Base-by-base conservation (phyloP, 2,329 filamentous ascomycete species). In the Cytospora schulzeri region DNA sequence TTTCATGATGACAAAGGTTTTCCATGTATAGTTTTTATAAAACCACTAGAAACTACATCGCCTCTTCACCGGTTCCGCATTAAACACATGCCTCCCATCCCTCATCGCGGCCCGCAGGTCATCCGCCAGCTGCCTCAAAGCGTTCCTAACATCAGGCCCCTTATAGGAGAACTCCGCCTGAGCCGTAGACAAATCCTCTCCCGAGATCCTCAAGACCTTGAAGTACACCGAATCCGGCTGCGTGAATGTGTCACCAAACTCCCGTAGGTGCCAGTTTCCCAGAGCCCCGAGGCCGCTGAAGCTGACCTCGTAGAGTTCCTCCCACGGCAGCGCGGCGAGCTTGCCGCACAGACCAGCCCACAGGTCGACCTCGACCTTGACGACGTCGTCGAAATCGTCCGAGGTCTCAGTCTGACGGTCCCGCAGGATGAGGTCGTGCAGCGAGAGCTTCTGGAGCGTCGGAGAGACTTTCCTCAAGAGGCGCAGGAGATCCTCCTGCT, bases 31-130 rank as follows among this genome's bases (percentile, higher is more conserved):
- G 12, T 8, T 5, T 2, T n/a, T 5, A n/a, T 9, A 41, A 4
- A 5, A 14, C 17, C 8, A 28, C 52, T 38, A 62, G 41, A 62
- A 62, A 31, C 60, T 62, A 28, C 35, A 50, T 35, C 60, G 19
- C 52, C 60, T 62, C 29, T 28, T 11, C 11, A 17, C 17, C 1
- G 38, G 52, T 19, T 35, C 29, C 7, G 22, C 15, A 22, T 35
- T 31, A 38, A 62, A 62, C 9, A 62, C 60, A 12, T 62, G 60
- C 60, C 60, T 52, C 22, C 60, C 60, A 6, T 62, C 60, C 60
- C 52, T 15, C 8, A 56, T 4, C 1, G 60, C 60, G 50, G 60
- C 60, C 2, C 60, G 60, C 38, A 62, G 8, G 2, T 62, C 60
- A 7, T 31, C 52, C 28, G 11, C 52, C 11, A 62, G 24, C 33